Percentiles rank a stretch among this genome's conserved stretches.
These are phyloP conservation scores for Pugionium cornutum DNA, from an alignment of 345 rosid genomes.

Conservation along the genomic window DNA sequence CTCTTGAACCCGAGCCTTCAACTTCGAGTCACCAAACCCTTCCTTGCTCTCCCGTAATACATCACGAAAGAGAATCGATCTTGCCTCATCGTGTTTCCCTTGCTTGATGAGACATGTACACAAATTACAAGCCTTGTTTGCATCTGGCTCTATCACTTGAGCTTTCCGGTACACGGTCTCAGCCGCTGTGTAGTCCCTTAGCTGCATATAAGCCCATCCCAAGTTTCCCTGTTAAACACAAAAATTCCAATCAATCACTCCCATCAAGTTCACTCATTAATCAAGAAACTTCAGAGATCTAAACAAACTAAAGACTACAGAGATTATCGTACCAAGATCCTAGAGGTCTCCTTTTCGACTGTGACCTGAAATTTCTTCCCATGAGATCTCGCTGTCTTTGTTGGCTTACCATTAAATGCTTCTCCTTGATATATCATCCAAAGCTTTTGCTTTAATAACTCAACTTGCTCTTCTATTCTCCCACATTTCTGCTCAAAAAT, in stretches of 20 bases:
- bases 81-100: conserved; percentile 56
- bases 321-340: conserved; percentile 63
- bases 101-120: conserved; percentile 76
- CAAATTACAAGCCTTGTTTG: conserved; percentile 88
- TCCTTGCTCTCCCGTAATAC: conserved; percentile 45
- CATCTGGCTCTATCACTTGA: conserved; percentile 76
- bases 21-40: conserved; percentile 56
- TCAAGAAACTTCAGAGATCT: conserved; percentile 3
- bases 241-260: conserved; percentile 2
- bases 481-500: conserved; percentile 74
- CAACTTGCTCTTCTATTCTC: conserved; percentile 78
- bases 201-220: conserved; percentile 98
- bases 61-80: conserved; percentile 41
- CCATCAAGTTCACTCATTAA: neutral
- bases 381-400: conserved; percentile 93
- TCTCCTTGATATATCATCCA: conserved; percentile 75
- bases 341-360: conserved; percentile 75
- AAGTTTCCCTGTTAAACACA: conserved; percentile 66
- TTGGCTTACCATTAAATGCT: conserved; percentile 84
- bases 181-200: conserved; percentile 61
- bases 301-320: neutral
- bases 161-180: conserved; percentile 76
- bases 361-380: conserved; percentile 95
- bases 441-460: conserved; percentile 69
- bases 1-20: conserved; percentile 55